These are phyloP conservation scores for Trypanosoma theileri DNA, from an alignment of 208 protist genomes.

Conservation along the genomic window DNA sequence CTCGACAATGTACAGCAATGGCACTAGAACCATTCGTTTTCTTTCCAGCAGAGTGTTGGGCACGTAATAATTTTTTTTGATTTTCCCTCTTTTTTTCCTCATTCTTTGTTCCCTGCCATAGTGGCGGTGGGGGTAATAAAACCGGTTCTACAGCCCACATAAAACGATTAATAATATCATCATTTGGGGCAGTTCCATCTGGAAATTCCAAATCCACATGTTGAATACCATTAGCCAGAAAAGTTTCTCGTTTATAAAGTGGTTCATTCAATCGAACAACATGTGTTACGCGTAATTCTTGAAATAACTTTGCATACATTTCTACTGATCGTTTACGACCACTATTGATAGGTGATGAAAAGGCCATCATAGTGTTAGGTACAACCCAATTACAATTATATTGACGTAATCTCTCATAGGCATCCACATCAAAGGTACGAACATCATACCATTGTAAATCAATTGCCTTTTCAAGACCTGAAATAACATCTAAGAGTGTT, in stretches of 20 bases:
- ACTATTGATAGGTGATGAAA: conserved; percentile 74
- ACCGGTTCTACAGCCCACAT: conserved; percentile 79
- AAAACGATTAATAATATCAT: conserved; percentile 87
- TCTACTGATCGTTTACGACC: conserved; percentile 28
- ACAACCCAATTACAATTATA: conserved; percentile 96
- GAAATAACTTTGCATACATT: conserved; percentile 62
- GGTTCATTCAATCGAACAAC: conserved; percentile 94
- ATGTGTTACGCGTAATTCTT: conserved; percentile 75
- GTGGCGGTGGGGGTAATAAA: background rate
- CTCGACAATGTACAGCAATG: conserved; percentile 95
- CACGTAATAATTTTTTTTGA: background rate
- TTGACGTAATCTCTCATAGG: conserved; percentile 85
- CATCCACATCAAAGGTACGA: conserved; percentile 85
- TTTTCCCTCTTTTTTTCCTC: background rate
- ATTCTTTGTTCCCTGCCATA: background rate
- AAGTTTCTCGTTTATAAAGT: conserved; percentile 85
- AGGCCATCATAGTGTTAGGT: conserved; percentile 91
- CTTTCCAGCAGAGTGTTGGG: conserved; percentile 6
- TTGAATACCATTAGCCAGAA: conserved; percentile 86
- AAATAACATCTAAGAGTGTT: conserved; percentile 75
- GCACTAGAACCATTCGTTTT: conserved; percentile 31
- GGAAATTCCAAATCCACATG: conserved; percentile 94
- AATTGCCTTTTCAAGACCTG: conserved; percentile 70
- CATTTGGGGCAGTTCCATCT: conserved; percentile 90
- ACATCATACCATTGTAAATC: conserved; percentile 75